Evolutionary conservation across 495 filamentous ascomycete species (phyloP).

Genomic region (Penicillium nucicola): DNA sequence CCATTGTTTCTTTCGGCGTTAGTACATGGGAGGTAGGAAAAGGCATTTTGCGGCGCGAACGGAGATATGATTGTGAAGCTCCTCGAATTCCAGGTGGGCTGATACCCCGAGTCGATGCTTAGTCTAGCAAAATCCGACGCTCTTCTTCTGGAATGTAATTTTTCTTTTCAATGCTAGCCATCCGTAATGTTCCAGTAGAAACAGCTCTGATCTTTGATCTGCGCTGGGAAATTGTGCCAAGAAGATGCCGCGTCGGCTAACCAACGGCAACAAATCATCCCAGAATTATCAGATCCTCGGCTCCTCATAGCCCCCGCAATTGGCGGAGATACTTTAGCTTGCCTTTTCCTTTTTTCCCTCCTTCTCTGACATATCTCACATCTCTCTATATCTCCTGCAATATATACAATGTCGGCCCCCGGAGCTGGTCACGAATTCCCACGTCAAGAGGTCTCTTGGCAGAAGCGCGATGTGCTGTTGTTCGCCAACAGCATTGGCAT

Average conservation of each 20-base stretch:
- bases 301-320: conserved; percentile 23
- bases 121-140: conserved; percentile 43
- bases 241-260: conserved; percentile 12
- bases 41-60: conserved; percentile 48
- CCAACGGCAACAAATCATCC: conserved; percentile 15
- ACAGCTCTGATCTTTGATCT: not conserved
- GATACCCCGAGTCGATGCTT: conserved; percentile 53
- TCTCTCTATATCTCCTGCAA: not conserved
- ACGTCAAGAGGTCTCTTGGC: conserved; percentile 68
- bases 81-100: conserved; percentile 48
- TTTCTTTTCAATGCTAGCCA: not conserved
- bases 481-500: conserved; percentile 86
- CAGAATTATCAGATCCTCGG: conserved; percentile 31
- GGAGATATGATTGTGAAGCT: conserved; percentile 48
- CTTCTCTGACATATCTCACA: not conserved
- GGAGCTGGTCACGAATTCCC: conserved; percentile 80
- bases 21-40: conserved; percentile 39
- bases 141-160: conserved; percentile 26
- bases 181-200: not conserved
- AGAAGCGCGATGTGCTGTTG: conserved; percentile 80
- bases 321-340: conserved; percentile 19
- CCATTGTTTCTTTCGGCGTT: conserved; percentile 36
- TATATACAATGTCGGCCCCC: conserved; percentile 47
- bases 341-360: not conserved
- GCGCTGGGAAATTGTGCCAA: conserved; percentile 10